Evolutionary conservation across 2,329 filamentous ascomycete genomes (phyloP).

Genomic region (Colletotrichum aenigma): DNA sequence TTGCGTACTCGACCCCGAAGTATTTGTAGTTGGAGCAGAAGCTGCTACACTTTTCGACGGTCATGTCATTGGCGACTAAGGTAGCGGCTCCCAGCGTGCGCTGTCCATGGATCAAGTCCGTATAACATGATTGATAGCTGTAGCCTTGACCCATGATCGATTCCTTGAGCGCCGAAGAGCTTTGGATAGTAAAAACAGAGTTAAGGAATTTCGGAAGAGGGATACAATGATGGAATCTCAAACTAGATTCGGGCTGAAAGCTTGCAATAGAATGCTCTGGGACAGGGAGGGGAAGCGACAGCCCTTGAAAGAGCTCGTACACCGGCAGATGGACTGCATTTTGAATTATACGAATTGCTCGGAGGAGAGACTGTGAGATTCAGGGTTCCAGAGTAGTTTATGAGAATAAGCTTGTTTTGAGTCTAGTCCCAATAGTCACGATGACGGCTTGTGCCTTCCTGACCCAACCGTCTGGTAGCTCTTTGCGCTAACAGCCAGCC

Average conservation of each 20-base stretch:
- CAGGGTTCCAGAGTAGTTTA: neutral
- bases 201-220: neutral
- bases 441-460: neutral
- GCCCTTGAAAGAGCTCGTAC: neutral
- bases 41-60: slow-evolving; percentile 49
- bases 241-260: fast-evolving
- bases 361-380: neutral
- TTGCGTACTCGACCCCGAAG: slow-evolving; percentile 21
- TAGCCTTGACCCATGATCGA: neutral
- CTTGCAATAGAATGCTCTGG: neutral
- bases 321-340: neutral
- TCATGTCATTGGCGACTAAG: slow-evolving; percentile 48
- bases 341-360: neutral
- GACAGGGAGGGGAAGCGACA: neutral
- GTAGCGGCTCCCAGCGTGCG: slow-evolving; percentile 43
- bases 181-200: neutral
- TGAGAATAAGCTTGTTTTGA: neutral
- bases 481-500: neutral
- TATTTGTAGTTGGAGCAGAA: slow-evolving; percentile 43
- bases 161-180: neutral
- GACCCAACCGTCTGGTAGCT: neutral
- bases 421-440: neutral
- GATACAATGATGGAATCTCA: neutral
- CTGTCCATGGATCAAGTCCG: neutral
- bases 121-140: neutral